phyloP scores from a whole-genome alignment of 495 filamentous ascomycete species.

The Aspergillus steynii region DNA sequence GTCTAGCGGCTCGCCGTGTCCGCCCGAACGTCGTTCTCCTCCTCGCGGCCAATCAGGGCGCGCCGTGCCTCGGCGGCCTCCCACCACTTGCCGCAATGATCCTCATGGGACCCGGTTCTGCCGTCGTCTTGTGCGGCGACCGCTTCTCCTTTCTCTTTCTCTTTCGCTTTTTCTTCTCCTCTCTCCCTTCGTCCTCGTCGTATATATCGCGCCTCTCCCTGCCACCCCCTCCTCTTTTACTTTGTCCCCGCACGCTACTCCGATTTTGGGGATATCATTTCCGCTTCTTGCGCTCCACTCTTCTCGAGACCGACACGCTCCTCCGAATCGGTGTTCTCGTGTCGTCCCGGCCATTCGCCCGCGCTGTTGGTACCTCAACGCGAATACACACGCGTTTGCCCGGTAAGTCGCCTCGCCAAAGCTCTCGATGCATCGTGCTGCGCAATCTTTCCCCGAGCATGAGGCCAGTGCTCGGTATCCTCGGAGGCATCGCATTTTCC shows the following conservation, averaged over 20 bases:
- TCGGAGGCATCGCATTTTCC: background rate
- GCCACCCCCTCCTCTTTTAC: conserved; percentile 8
- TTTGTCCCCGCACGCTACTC: conserved; percentile 11
- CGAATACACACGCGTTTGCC: conserved; percentile 29
- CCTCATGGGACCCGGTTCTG: conserved; percentile 28
- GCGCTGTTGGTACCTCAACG: conserved; percentile 16
- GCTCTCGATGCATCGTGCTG: background rate
- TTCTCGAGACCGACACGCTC: conserved; percentile 17
- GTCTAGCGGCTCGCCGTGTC: conserved; percentile 25
- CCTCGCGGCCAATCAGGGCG: conserved; percentile 45
- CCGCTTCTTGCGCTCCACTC: conserved; percentile 9
- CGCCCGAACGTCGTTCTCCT: conserved; percentile 38
- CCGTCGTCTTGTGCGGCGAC: conserved; percentile 38
- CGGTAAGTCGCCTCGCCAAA: conserved; percentile 21
- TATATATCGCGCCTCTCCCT: conserved; percentile 23
- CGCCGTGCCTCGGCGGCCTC: conserved; percentile 27
- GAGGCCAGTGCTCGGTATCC: background rate
- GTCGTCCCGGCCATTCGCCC: conserved; percentile 7
- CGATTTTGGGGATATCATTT: conserved; percentile 1
- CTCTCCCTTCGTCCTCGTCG: conserved; percentile 27
- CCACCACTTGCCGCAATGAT: conserved; percentile 25
- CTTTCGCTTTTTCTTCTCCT: conserved; percentile 34
- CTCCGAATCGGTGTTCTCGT: conserved; percentile 8
- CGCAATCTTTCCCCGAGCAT: background rate
- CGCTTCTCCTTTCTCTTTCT: conserved; percentile 45